Percentiles rank a stretch among this genome's conserved stretches.
Conservation (phyloP, 1,284 basidiomycete genomes). For the Heterobasidion occidentale region DNA sequence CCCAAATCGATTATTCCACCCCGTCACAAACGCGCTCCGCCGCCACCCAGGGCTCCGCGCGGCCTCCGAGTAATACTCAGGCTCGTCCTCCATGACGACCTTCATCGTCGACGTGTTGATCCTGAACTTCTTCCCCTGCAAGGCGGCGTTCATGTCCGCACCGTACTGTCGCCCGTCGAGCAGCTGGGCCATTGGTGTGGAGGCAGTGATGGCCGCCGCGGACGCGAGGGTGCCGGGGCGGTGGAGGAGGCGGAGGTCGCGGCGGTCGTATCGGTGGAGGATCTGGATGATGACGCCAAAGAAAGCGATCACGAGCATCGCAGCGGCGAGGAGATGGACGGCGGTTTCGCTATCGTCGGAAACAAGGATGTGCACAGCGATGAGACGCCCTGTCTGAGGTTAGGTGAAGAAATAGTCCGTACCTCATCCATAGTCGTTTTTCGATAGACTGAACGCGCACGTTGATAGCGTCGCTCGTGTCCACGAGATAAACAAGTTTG, state of each 20-base stretch:
- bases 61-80: slow-evolving; percentile 24
- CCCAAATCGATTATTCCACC: background rate
- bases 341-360: slow-evolving; percentile 28
- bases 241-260: slow-evolving; percentile 33
- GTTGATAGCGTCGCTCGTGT: slow-evolving; percentile 23
- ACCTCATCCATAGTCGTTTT: slow-evolving; percentile 41
- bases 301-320: slow-evolving; percentile 34
- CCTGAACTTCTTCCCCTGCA: slow-evolving; percentile 36
- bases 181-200: slow-evolving; percentile 35
- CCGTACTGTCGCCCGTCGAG: slow-evolving; percentile 18
- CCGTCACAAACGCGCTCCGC: background rate
- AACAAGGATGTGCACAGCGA: background rate
- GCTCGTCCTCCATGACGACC: slow-evolving; percentile 44
- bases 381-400: background rate
- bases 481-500: slow-evolving; percentile 39
- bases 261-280: slow-evolving; percentile 34
- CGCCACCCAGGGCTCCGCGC: slow-evolving; percentile 9
- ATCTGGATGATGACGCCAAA: slow-evolving; percentile 34
- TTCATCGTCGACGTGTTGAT: slow-evolving; percentile 38
- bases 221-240: slow-evolving; percentile 46
- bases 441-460: slow-evolving; percentile 33
- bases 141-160: slow-evolving; percentile 29
- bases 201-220: slow-evolving; percentile 43
- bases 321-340: slow-evolving; percentile 34
- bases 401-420: slow-evolving; percentile 6